Evolutionary conservation across 768 basidiomycete species (phyloP), one percentile per base, ranked within the genome.

Genomic region (Phanerodontia chrysosporium): DNA sequence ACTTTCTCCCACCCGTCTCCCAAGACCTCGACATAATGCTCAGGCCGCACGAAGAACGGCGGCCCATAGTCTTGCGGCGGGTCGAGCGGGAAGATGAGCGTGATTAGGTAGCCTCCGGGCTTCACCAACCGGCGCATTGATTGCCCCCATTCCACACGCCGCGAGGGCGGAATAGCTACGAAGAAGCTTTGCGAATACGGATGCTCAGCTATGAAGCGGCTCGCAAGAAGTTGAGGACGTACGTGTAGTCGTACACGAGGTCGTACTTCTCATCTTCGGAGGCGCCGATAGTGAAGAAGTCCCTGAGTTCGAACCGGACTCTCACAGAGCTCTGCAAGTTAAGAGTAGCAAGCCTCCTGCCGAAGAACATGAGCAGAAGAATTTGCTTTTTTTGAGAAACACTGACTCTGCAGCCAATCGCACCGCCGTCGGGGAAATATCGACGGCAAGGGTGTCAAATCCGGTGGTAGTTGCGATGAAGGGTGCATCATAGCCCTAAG

Each of bases 181-280:
- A 91, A 90, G 73, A 90, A 89, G n/a, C n/a, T 1, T 85, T 87
- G 59, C 16, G 18, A 12, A 24, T 12, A 21, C 22, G 4, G 21
- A 29, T 32, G n/a, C n/a, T n/a, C n/a, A n/a, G n/a, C n/a, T 24
- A 14, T 16, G 22, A 29, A 14, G 30, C 32, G 5, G 29, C 29
- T 10, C 29, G 27, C 7, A 4, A 54, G 13, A 35, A 35, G 32
- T 13, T 35, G 32, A 49, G 7, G 9, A 64, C 64, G 66, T 51
- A 77, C 81, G 87, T 88, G 67, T 86, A 86, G 67, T 89, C 88
- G 64, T 83, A 86, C 6, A 86, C 72, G 14, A 89, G 67, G 60
- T 84, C 82, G 62, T 82, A 86, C 7, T 65, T 67, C 36, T 76
- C 72, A 1, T 49, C 57, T 3, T 65, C 65, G 2, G 68, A 62